These are phyloP conservation scores for peach (Prunus persica) DNA, from an alignment of 306 rosid genomes.

Conservation along the genomic window DNA sequence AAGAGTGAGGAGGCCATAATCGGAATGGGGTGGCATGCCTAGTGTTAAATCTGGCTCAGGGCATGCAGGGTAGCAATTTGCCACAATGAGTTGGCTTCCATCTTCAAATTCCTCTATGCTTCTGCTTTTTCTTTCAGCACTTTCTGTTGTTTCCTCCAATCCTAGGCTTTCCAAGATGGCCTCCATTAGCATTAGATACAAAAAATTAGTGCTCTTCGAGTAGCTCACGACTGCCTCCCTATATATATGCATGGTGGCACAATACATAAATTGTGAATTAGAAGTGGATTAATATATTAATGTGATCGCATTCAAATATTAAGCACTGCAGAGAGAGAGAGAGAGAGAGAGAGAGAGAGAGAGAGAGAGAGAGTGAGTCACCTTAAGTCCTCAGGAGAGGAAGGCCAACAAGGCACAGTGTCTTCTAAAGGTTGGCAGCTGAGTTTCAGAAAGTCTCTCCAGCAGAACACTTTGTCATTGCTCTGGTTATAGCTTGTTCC, in stretches of 20 bases:
- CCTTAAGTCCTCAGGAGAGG: slow-evolving; percentile 31
- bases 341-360: background rate
- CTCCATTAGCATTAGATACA: slow-evolving; percentile 24
- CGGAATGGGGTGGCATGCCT: slow-evolving; percentile 32
- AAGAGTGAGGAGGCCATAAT: slow-evolving; percentile 34
- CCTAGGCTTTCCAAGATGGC: slow-evolving; percentile 31
- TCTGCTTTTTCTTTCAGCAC: background rate
- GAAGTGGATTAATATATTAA: background rate
- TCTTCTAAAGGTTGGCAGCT: slow-evolving; percentile 30
- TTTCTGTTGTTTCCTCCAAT: background rate
- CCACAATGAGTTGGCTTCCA: slow-evolving; percentile 30
- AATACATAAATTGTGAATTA: background rate
- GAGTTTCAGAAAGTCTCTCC: slow-evolving; percentile 38
- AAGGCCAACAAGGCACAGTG: slow-evolving; percentile 25
- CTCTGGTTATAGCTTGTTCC: slow-evolving; percentile 37
- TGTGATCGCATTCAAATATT: background rate
- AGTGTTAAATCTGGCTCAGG: slow-evolving; percentile 36
- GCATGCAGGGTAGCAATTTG: slow-evolving; percentile 33
- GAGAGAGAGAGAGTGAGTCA: background rate
- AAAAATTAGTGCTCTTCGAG: slow-evolving; percentile 1
- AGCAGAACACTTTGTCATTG: slow-evolving; percentile 29
- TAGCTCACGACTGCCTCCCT: slow-evolving; percentile 15
- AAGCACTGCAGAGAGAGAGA: background rate
- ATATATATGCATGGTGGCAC: background rate
- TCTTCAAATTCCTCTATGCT: slow-evolving; percentile 14